phyloP scores from a whole-genome alignment of 2,329 filamentous ascomycete genomes.

The Sclerotinia sclerotiorum region DNA sequence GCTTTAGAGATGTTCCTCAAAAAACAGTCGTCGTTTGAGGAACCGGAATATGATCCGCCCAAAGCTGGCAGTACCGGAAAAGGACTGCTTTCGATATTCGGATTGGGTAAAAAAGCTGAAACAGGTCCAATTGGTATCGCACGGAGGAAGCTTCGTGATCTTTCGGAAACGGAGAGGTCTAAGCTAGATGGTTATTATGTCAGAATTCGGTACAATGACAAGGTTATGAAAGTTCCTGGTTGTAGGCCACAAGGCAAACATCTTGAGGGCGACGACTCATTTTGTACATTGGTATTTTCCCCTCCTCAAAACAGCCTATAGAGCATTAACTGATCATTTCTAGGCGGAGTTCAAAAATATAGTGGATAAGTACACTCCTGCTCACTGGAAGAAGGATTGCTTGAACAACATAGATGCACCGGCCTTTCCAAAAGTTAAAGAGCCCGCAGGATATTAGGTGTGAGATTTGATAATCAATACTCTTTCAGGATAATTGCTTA shows the following conservation, averaged over 20 bases:
- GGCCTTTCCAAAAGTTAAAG: conserved; percentile 37
- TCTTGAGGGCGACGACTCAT: conserved; percentile 78
- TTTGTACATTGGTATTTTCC: conserved; percentile 78
- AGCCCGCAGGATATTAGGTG: conserved; percentile 40
- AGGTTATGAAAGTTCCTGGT: conserved; percentile 75
- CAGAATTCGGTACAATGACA: conserved; percentile 87
- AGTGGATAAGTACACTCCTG: conserved; percentile 85
- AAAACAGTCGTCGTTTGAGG: conserved; percentile 36
- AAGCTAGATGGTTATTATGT: conserved; percentile 79
- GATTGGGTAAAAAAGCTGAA: conserved; percentile 28
- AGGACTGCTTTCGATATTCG: conserved; percentile 34
- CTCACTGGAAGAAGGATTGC: conserved; percentile 71
- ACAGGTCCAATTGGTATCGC: conserved; percentile 51
- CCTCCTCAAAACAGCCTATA: neutral
- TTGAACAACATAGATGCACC: conserved; percentile 52
- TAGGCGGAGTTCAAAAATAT: conserved; percentile 88
- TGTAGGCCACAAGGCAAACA: conserved; percentile 78
- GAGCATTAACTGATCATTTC: conserved; percentile 1
- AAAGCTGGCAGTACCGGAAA: conserved; percentile 17
- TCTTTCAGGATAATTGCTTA: too few species aligned
- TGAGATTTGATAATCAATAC: neutral
- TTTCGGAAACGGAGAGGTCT: conserved; percentile 57
- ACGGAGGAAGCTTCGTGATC: conserved; percentile 56
- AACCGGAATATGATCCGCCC: conserved; percentile 8
- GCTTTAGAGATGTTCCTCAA: conserved; percentile 85